A percentile compares a stretch with the other conserved stretches of the same genome.
Conservation (phyloP, 2,329 filamentous ascomycete species). For the Alternaria tenuissima region DNA sequence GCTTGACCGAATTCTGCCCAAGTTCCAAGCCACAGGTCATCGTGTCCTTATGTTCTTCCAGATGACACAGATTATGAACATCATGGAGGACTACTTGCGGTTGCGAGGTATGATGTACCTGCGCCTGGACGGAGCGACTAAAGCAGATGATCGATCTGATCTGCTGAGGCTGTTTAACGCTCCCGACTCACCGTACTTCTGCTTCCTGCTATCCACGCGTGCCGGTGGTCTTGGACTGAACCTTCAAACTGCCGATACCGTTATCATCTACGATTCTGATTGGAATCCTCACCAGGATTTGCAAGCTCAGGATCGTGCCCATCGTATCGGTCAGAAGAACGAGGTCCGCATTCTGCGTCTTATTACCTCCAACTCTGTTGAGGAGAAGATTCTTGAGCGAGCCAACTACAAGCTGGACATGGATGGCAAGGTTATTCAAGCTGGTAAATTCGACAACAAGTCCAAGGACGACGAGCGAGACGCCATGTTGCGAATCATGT, state of each 20-base stretch:
- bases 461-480: constrained; percentile 98
- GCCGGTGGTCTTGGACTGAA: constrained; percentile 98
- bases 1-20: constrained; percentile 88
- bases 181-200: constrained; percentile 90
- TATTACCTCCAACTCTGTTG: constrained; percentile 95
- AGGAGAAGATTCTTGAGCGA: constrained; percentile 97
- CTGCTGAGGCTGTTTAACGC: constrained; percentile 89
- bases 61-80: constrained; percentile 99
- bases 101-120: constrained; percentile 85
- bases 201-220: constrained; percentile 97
- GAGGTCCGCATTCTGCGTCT: constrained; percentile 95
- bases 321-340: constrained; percentile 99
- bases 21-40: constrained; percentile 90
- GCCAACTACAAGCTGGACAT: constrained; percentile 98
- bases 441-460: constrained; percentile 99
- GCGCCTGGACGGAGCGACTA: constrained; percentile 94
- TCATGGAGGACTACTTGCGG: constrained; percentile 98
- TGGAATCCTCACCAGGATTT: constrained; percentile 99
- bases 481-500: constrained; percentile 89
- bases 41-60: constrained; percentile 99
- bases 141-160: constrained; percentile 95
- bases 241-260: constrained; percentile 95
- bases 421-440: constrained; percentile 99
- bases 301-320: constrained; percentile 98
- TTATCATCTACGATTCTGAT: constrained; percentile 99